Conservation (phyloP, 495 filamentous ascomycete species). For the Neurospora tetrasperma region DNA sequence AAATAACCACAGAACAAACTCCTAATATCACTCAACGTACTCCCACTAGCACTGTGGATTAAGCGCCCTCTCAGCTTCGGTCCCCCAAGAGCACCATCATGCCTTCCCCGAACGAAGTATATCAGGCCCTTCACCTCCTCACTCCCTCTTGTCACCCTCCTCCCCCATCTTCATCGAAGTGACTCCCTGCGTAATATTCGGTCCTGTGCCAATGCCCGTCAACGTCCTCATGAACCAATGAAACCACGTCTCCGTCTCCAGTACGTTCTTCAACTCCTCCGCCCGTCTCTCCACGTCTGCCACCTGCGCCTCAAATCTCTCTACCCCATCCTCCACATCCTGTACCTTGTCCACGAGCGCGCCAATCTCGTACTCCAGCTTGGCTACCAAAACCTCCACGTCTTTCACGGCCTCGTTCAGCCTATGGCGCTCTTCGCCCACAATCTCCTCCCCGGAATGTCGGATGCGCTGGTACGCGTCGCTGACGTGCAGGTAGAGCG, state of each 20-base stretch:
- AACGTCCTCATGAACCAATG: conserved; percentile 49
- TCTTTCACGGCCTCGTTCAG: conserved; percentile 69
- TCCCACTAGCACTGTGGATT: background rate
- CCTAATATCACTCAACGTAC: background rate
- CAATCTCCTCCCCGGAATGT: conserved; percentile 53
- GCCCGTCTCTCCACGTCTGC: conserved; percentile 65
- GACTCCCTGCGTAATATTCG: conserved; percentile 35
- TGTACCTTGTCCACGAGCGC: conserved; percentile 70
- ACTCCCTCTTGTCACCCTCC: background rate
- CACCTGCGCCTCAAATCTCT: conserved; percentile 74
- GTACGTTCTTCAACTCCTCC: conserved; percentile 54
- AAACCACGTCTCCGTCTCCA: conserved; percentile 52
- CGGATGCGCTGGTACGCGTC: conserved; percentile 55
- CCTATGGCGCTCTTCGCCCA: conserved; percentile 53
- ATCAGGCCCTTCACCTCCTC: background rate
- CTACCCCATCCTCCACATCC: conserved; percentile 77
- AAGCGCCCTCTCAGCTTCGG: background rate
- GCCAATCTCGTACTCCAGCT: conserved; percentile 88
- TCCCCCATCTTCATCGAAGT: background rate
- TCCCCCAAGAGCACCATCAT: background rate
- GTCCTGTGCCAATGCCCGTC: conserved; percentile 49
- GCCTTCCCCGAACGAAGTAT: background rate
- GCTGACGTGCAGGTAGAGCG: conserved; percentile 54
- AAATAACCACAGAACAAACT: background rate
- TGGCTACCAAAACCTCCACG: conserved; percentile 72